These are phyloP conservation scores for Suillus plorans DNA, from an alignment of 768 basidiomycete species.

Conservation along the genomic window DNA sequence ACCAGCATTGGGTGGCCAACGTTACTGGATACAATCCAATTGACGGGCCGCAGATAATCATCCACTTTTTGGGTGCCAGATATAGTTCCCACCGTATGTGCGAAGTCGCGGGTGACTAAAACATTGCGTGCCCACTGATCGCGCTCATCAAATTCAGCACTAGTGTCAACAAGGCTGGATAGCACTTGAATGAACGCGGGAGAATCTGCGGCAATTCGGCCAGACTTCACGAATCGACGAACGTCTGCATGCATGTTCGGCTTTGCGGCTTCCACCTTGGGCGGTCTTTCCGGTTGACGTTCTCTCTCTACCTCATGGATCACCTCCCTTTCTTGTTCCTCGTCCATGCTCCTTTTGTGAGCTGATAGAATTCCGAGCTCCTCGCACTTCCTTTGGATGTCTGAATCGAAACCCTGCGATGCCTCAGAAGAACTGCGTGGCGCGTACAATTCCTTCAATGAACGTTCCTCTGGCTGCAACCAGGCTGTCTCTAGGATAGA, in stretches of 20 bases:
- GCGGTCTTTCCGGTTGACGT: constrained; percentile 37
- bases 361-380: constrained; percentile 18
- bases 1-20: constrained; percentile 23
- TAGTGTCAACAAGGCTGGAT: constrained; percentile 13
- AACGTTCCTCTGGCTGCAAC: constrained; percentile 42
- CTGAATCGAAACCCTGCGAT: not conserved
- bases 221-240: constrained; percentile 26
- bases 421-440: not conserved
- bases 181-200: constrained; percentile 21
- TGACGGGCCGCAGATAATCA: constrained; percentile 29
- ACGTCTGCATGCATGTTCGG: constrained; percentile 27
- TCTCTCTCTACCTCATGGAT: constrained; percentile 46
- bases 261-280: constrained; percentile 18
- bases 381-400: constrained; percentile 17
- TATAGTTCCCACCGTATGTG: constrained; percentile 8
- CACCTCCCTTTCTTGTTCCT: constrained; percentile 54
- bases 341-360: constrained; percentile 32
- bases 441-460: constrained; percentile 36
- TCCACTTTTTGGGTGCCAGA: not conserved
- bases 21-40: constrained; percentile 27
- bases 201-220: constrained; percentile 21
- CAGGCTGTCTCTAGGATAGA: constrained; percentile 25
- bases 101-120: constrained; percentile 21
- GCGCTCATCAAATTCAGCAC: constrained; percentile 16
- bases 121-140: constrained; percentile 20